Percentiles rank a stretch among this genome's conserved stretches.
These are phyloP conservation scores for Diaporthe capsici DNA, from an alignment of 2,329 filamentous ascomycete genomes.

Conservation along the genomic window DNA sequence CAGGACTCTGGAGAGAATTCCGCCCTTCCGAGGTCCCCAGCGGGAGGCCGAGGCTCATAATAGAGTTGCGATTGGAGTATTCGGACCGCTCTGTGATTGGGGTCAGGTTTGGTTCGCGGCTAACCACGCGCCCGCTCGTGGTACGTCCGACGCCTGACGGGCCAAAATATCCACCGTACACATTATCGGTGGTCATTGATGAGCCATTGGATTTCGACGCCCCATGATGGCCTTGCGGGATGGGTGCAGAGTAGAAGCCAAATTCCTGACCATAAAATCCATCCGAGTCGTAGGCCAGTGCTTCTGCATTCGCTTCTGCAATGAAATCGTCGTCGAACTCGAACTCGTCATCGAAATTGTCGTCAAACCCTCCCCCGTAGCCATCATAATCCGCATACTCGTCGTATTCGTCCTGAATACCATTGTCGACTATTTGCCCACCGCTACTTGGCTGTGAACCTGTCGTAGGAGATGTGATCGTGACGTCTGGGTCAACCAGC, in stretches of 20 bases:
- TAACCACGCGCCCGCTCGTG: conserved; percentile 80
- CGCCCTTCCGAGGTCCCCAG: conserved; percentile 57
- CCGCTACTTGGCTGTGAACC: conserved; percentile 49
- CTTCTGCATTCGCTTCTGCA: conserved; percentile 94
- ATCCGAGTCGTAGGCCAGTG: conserved; percentile 90
- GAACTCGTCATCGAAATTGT: conserved; percentile 70
- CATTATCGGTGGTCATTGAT: conserved; percentile 53
- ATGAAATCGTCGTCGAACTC: conserved; percentile 92
- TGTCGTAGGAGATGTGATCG: conserved; percentile 52
- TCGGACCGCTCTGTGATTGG: conserved; percentile 97
- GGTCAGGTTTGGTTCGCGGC: conserved; percentile 91
- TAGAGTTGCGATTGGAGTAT: conserved; percentile 93
- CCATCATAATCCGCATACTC: conserved; percentile 48
- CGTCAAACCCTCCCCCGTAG: conserved; percentile 36
- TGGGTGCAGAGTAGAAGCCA: conserved; percentile 85
- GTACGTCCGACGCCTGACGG: conserved; percentile 78
- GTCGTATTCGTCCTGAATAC: conserved; percentile 72
- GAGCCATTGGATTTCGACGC: conserved; percentile 46
- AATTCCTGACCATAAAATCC: conserved; percentile 98
- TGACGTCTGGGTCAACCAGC: conserved; percentile 50
- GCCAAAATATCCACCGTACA: conserved; percentile 88
- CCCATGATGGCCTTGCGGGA: conserved; percentile 61
- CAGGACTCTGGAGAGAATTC: conserved; percentile 75
- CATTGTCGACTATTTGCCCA: conserved; percentile 41
- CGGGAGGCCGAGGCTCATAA: conserved; percentile 79